phyloP scores from a whole-genome alignment of 2,329 filamentous ascomycete species.

The Aspergillus udagawae region DNA sequence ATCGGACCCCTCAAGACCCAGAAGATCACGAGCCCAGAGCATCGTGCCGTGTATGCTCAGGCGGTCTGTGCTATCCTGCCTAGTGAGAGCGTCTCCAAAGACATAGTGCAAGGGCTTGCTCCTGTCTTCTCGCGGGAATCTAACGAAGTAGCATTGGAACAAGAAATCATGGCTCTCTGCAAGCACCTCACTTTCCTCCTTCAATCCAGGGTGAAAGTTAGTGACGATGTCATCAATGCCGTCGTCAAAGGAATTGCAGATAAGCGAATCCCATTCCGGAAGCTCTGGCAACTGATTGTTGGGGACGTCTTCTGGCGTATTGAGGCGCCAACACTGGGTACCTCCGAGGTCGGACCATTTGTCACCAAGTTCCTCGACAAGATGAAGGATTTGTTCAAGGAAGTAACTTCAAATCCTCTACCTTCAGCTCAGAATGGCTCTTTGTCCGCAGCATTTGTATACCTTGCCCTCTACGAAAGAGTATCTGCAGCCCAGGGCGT shows the following conservation, averaged over 20 bases:
- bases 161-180: slow-evolving; percentile 69
- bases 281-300: slow-evolving; percentile 72
- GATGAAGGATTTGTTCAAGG: slow-evolving; percentile 64
- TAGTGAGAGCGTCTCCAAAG: slow-evolving; percentile 59
- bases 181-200: slow-evolving; percentile 63
- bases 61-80: slow-evolving; percentile 66
- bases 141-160: slow-evolving; percentile 75
- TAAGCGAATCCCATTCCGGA: slow-evolving; percentile 74
- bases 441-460: slow-evolving; percentile 73
- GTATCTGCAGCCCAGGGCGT: slow-evolving; percentile 52
- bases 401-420: slow-evolving; percentile 72
- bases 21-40: slow-evolving; percentile 80
- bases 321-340: slow-evolving; percentile 44
- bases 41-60: slow-evolving; percentile 76
- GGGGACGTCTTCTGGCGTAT: slow-evolving; percentile 66
- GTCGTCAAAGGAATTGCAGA: slow-evolving; percentile 80
- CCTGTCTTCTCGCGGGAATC: slow-evolving; percentile 75
- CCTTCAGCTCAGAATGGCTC: slow-evolving; percentile 76
- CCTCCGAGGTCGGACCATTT: slow-evolving; percentile 45
- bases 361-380: slow-evolving; percentile 50
- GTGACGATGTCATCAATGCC: slow-evolving; percentile 64
- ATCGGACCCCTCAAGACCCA: slow-evolving; percentile 73
- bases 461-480: slow-evolving; percentile 58
- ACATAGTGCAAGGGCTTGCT: slow-evolving; percentile 64
- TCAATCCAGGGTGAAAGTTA: slow-evolving; percentile 56